phyloP scores from a whole-genome alignment of 2,329 filamentous ascomycete genomes.

The Fusarium acutatum region DNA sequence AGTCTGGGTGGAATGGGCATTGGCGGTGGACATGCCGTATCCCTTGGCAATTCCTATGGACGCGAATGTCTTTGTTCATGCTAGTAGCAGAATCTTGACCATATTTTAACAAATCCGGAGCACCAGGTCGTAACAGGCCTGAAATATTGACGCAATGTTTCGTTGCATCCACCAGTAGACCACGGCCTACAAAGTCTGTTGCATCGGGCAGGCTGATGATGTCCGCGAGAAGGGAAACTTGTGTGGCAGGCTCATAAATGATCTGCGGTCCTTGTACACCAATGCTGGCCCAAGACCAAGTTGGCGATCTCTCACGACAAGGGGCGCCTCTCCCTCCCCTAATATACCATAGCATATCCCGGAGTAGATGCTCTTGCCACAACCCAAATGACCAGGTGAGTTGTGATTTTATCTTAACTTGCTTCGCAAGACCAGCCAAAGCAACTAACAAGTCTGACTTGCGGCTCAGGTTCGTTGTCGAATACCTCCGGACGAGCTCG shows the following conservation, averaged over 20 bases:
- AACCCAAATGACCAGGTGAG: not conserved
- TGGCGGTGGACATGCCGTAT: not conserved
- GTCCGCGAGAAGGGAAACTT: not conserved
- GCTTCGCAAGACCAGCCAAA: not conserved
- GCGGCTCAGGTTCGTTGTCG: not conserved
- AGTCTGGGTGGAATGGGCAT: not conserved
- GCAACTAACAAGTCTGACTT: not conserved
- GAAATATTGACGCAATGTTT: not conserved
- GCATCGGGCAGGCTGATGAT: not conserved
- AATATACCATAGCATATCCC: not conserved
- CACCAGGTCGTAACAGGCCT: not conserved
- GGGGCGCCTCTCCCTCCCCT: not conserved
- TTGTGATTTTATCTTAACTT: not conserved
- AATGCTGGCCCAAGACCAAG: not conserved
- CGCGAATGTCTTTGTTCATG: not conserved
- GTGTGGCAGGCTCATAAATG: not conserved
- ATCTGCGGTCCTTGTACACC: not conserved
- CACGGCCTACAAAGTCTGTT: not conserved
- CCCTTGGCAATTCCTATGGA: not conserved
- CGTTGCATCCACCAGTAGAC: not conserved
- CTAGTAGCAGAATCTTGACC: not conserved
- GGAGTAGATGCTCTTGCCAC: not conserved
- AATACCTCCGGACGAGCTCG: not conserved
- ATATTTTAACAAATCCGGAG: not conserved
- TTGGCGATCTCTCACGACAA: not conserved